Evolutionary conservation across 176 grass and related monocot genomes (phyloP), one percentile per base, ranked within the genome.

Genomic region (Carex parvula): DNA sequence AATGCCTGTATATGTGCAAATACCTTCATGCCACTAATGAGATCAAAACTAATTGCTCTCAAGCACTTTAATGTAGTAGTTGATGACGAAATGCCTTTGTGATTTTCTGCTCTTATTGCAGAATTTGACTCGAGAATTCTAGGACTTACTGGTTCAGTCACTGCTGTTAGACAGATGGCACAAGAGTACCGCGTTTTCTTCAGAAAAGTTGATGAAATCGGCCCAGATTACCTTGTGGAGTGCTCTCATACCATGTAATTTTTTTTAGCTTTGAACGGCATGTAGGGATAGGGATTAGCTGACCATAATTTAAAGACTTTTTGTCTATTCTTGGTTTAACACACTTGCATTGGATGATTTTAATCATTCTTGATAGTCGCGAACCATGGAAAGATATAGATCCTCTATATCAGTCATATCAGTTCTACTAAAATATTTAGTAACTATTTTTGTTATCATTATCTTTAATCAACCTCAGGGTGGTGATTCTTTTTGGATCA

Each of bases 181-280:
- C 96, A 99, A 84, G 93, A 99, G 81, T 99, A 95, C 79, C 91
- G 93, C 54, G 90, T 93, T 85, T 99, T 88, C 91, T 99, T 99
- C 44, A 93, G 90, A 82, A 99, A 81, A 79, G 86, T 92, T 86
- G 89, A 94, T 80, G 93, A 93, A 89, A 64, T 90, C 64, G 93
- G 89, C 59, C 92, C 90, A 91, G 92, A 95, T 80, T 95, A 95
- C 84, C 90, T 99, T 90, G 89, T 99, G 30, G 91, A 99, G 87
- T 89, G 82, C 84, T 99, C 91, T 66, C 91, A 90, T 82, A 93
- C 92, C 76, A 90, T 98, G 96, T 95, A 94, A 88, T 39, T 21
- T 57, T 30, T 30, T 26, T 35, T 55, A 58, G 2, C 17, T 15
- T 50, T 15, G 16, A 44, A 78, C 17, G 53, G 44, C 82, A 69